Evolutionary conservation across 768 basidiomycete genomes (phyloP).

Genomic region (Lyophyllum decastes): DNA sequence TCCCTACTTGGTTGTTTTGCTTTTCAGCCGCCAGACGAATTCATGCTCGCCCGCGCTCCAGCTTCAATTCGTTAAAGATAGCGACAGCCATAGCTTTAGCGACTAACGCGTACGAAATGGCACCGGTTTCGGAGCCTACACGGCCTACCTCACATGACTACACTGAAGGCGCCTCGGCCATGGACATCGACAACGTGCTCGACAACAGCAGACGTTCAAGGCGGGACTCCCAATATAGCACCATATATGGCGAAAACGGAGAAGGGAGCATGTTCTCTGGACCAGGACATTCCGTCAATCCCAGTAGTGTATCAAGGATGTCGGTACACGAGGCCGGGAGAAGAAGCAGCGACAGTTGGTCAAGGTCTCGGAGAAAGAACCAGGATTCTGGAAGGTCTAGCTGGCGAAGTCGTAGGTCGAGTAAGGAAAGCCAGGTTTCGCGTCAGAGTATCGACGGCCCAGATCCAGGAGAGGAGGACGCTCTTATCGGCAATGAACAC

Average conservation of each 20-base stretch:
- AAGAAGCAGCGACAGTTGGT: slow-evolving; percentile 59
- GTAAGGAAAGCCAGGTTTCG: slow-evolving; percentile 46
- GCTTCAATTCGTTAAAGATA: background rate
- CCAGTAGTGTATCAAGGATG: slow-evolving; percentile 83
- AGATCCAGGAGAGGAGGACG: slow-evolving; percentile 31
- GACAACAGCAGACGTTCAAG: slow-evolving; percentile 51
- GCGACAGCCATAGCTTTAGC: slow-evolving; percentile 14
- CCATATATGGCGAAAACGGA: slow-evolving; percentile 56
- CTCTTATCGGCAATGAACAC: slow-evolving; percentile 26
- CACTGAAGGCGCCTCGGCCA: slow-evolving; percentile 81
- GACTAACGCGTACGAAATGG: slow-evolving; percentile 40
- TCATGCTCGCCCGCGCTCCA: background rate
- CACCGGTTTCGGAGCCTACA: slow-evolving; percentile 38
- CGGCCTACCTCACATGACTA: slow-evolving; percentile 54
- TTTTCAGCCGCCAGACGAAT: background rate
- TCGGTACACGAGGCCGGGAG: slow-evolving; percentile 56
- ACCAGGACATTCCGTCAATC: slow-evolving; percentile 67
- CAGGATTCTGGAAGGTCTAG: slow-evolving; percentile 41
- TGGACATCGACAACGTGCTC: slow-evolving; percentile 71
- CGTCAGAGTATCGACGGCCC: slow-evolving; percentile 35
- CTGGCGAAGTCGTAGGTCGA: slow-evolving; percentile 41
- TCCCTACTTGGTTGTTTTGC: background rate
- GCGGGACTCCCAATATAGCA: slow-evolving; percentile 68
- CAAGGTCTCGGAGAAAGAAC: slow-evolving; percentile 51
- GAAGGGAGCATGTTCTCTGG: slow-evolving; percentile 78